A percentile compares a stretch with the other conserved stretches of the same genome.
phyloP scores from a whole-genome alignment of 305 asterid genomes.

The Fraxinus sp. region DNA sequence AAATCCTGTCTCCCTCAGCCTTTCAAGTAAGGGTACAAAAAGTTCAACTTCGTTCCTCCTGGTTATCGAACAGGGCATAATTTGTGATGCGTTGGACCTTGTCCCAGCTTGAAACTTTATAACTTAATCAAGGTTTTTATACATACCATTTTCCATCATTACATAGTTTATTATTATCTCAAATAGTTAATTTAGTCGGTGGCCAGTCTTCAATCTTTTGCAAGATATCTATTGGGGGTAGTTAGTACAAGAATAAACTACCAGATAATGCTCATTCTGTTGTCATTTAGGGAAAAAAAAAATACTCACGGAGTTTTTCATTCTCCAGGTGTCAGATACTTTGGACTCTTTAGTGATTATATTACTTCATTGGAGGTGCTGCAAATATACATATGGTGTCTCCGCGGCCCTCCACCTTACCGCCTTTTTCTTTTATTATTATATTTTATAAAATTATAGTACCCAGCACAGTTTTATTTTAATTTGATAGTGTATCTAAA shows the following conservation, averaged over 20 bases:
- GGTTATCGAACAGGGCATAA: conserved; percentile 13
- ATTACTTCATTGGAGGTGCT: neutral
- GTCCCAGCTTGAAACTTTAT: conserved; percentile 3
- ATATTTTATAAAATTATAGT: neutral
- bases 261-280: neutral
- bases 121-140: conserved; percentile 9
- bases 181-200: neutral
- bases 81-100: conserved; percentile 18
- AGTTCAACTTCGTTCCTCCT: neutral
- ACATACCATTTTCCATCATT: conserved; percentile 1
- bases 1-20: conserved; percentile 13
- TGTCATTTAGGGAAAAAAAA: neutral
- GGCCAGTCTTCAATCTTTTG: neutral
- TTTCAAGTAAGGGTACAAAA: conserved; percentile 8
- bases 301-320: neutral
- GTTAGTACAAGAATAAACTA: neutral
- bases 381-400: neutral
- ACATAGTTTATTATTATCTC: conserved; percentile 4
- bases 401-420: neutral
- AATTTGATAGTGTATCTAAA: neutral
- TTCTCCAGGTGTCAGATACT: neutral
- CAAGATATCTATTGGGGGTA: neutral
- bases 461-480: neutral
- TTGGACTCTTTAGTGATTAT: neutral
- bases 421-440: neutral